phyloP scores from a whole-genome alignment of 2,329 filamentous ascomycete genomes.

The Colletotrichum nymphaeae region DNA sequence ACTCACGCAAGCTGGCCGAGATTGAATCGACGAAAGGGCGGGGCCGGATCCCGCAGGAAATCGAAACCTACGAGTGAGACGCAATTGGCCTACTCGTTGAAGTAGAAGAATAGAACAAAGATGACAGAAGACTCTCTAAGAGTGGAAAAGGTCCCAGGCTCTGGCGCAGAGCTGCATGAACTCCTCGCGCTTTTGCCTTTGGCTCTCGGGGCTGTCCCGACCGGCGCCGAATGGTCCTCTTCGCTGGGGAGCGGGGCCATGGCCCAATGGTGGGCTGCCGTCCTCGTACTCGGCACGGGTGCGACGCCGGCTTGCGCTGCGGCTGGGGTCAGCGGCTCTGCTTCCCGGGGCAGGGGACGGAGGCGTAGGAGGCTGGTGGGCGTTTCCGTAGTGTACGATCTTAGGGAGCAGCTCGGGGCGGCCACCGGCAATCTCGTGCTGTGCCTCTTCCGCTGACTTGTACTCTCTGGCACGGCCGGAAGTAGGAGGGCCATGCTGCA shows the following conservation, averaged over 20 bases:
- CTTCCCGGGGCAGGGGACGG: constrained; percentile 77
- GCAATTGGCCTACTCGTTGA: not conserved
- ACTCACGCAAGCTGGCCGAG: constrained; percentile 16
- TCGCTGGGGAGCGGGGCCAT: constrained; percentile 71
- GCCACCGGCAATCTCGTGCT: constrained; percentile 90
- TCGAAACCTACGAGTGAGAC: constrained; percentile 1
- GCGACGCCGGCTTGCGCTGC: constrained; percentile 77
- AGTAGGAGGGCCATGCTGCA: constrained; percentile 57
- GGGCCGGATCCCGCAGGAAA: constrained; percentile 11
- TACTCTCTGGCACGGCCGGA: constrained; percentile 83
- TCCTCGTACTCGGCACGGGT: constrained; percentile 94
- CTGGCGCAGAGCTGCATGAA: constrained; percentile 88
- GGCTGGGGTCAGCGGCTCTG: constrained; percentile 59
- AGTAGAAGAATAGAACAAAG: constrained; percentile 33
- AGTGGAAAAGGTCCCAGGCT: constrained; percentile 98
- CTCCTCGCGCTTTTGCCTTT: constrained; percentile 89
- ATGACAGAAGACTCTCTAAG: constrained; percentile 61
- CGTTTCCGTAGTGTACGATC: constrained; percentile 91
- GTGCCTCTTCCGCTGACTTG: constrained; percentile 94
- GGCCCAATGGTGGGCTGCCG: constrained; percentile 84
- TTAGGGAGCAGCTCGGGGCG: constrained; percentile 92
- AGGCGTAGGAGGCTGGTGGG: constrained; percentile 89
- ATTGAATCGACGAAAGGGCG: constrained; percentile 17
- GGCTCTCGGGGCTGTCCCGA: constrained; percentile 84
- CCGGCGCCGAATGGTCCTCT: constrained; percentile 83